Evolutionary conservation across 2,329 filamentous ascomycete species (phyloP).

Genomic region (Calonectria pteridis): DNA sequence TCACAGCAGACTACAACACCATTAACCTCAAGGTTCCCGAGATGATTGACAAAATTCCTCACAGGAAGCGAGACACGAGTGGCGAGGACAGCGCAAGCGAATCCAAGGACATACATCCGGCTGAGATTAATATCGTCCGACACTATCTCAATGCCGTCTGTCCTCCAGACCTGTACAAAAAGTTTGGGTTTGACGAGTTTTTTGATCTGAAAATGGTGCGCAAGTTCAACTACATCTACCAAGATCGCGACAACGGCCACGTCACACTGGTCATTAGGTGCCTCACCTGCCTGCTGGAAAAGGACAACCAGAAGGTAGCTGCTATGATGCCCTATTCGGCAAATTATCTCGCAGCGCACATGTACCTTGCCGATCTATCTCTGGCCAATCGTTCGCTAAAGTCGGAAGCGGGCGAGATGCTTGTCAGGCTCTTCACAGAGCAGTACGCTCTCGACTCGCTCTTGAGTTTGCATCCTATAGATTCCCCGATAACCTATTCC

Average conservation of each 20-base stretch:
- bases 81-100: constrained; percentile 6
- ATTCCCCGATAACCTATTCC: background rate
- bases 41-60: constrained; percentile 10
- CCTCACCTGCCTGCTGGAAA: constrained; percentile 16
- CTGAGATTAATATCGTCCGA: constrained; percentile 48
- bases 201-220: constrained; percentile 46
- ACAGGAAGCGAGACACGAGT: background rate
- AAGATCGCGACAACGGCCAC: constrained; percentile 49
- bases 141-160: constrained; percentile 51
- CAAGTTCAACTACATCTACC: constrained; percentile 47
- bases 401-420: constrained; percentile 10
- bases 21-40: constrained; percentile 17
- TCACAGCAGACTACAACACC: background rate
- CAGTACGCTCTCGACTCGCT: constrained; percentile 12
- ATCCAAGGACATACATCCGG: constrained; percentile 28
- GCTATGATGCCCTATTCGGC: background rate
- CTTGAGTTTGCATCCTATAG: background rate
- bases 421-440: constrained; percentile 28
- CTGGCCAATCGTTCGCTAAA: constrained; percentile 23
- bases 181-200: constrained; percentile 51
- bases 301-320: constrained; percentile 11
- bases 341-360: background rate
- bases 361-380: constrained; percentile 17
- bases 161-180: constrained; percentile 46
- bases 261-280: constrained; percentile 46